These are phyloP conservation scores for Mortierella polycephala DNA, from an alignment of 371 early-diverging fungal species.

Conservation along the genomic window DNA sequence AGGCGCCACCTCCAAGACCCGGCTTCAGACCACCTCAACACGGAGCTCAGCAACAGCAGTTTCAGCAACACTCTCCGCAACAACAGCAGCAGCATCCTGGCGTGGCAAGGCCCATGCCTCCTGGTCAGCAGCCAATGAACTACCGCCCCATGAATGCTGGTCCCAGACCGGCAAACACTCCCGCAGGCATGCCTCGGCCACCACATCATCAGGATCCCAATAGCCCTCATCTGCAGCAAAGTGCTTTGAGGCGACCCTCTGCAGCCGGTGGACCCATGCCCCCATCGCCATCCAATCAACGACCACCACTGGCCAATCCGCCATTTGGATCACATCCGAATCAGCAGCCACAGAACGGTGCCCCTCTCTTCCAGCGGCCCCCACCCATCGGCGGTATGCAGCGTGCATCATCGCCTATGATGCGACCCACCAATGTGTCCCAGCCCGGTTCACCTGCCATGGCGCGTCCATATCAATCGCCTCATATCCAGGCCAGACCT, in stretches of 20 bases:
- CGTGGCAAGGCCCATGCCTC: constrained; percentile 13
- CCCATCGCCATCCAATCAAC: constrained; percentile 37
- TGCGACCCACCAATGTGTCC: constrained; percentile 41
- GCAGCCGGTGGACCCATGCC: constrained; percentile 21
- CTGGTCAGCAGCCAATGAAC: constrained; percentile 26
- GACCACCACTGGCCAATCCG: constrained; percentile 35
- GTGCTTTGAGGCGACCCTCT: constrained; percentile 27
- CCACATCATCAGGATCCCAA: constrained; percentile 25
- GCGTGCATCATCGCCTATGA: constrained; percentile 46
- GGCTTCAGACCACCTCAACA: constrained; percentile 38
- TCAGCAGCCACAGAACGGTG: constrained; percentile 17
- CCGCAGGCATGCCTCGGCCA: constrained; percentile 30
- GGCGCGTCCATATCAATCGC: constrained; percentile 46
- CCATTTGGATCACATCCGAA: constrained; percentile 31
- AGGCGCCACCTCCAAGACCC: constrained; percentile 44
- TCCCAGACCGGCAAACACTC: constrained; percentile 27
- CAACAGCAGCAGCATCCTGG: constrained; percentile 19
- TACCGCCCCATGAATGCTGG: constrained; percentile 32
- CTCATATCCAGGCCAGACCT: constrained; percentile 39
- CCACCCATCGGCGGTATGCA: constrained; percentile 40
- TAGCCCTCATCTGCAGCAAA: constrained; percentile 24
- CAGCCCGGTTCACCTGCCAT: constrained; percentile 48
- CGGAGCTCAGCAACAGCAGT: constrained; percentile 24
- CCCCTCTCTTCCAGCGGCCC: constrained; percentile 23
- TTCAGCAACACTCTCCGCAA: constrained; percentile 3